Conservation (phyloP, 2,329 filamentous ascomycete genomes). For the Proliferodiscus dingleyae region DNA sequence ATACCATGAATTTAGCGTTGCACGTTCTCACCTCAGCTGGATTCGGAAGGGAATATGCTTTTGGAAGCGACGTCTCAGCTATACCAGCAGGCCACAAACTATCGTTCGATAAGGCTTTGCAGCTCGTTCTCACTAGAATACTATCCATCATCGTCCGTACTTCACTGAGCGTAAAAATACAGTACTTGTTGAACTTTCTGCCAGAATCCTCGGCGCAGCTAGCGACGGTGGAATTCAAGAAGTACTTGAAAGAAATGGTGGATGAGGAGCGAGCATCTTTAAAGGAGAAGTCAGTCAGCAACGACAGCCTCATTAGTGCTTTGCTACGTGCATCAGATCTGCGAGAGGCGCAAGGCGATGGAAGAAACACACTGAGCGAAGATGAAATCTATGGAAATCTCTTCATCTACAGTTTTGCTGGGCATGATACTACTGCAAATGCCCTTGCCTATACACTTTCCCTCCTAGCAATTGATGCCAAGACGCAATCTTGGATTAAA, state of each 20-base stretch:
- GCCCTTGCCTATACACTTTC: slow-evolving; percentile 24
- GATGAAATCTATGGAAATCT: slow-evolving; percentile 30
- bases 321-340: slow-evolving; percentile 27
- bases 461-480: slow-evolving; percentile 21
- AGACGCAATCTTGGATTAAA: slow-evolving; percentile 19
- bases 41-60: slow-evolving; percentile 33
- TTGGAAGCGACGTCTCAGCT: slow-evolving; percentile 5
- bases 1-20: slow-evolving; percentile 45
- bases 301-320: slow-evolving; percentile 31
- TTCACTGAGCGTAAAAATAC: no score
- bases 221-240: slow-evolving; percentile 11
- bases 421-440: slow-evolving; percentile 31
- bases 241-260: slow-evolving; percentile 17
- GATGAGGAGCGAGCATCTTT: slow-evolving; percentile 17
- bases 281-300: slow-evolving; percentile 18
- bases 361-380: slow-evolving; percentile 31
- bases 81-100: slow-evolving; percentile 14
- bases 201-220: slow-evolving; percentile 1
- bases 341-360: slow-evolving; percentile 10
- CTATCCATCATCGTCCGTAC: slow-evolving; percentile 11
- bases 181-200: no score
- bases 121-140: slow-evolving; percentile 12
- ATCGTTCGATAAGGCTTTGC: slow-evolving; percentile 15
- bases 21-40: slow-evolving; percentile 48
- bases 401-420: slow-evolving; percentile 30